Conservation (phyloP, 768 basidiomycete species). For the Tylopilus subfusipes region DNA sequence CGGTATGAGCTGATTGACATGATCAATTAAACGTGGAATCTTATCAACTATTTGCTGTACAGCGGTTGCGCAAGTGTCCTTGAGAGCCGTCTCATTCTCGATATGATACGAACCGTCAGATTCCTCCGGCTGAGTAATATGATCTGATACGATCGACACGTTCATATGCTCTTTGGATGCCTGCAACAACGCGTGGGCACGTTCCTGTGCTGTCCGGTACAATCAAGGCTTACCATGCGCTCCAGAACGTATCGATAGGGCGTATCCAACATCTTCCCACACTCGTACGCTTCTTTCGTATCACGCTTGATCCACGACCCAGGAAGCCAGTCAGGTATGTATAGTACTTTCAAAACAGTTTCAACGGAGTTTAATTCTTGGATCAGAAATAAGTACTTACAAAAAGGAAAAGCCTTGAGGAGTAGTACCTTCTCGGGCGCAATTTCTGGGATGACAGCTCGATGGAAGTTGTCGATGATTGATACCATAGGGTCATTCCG, state of each 20-base stretch:
- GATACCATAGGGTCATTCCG: background rate
- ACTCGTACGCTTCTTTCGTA: background rate
- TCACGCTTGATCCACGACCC: background rate
- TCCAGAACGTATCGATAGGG: too few relatives aligned
- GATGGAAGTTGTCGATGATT: background rate
- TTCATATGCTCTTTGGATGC: background rate
- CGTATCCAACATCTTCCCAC: too few relatives aligned
- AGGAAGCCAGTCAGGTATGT: background rate
- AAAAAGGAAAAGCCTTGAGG: background rate
- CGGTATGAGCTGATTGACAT: too few relatives aligned
- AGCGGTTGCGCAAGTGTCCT: background rate
- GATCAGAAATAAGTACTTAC: background rate
- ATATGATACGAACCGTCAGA: background rate
- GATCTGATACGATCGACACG: background rate
- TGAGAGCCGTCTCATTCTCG: background rate
- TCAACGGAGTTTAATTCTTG: background rate
- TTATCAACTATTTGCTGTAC: too few relatives aligned
- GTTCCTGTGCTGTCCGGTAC: background rate
- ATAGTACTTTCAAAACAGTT: background rate
- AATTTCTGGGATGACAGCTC: background rate
- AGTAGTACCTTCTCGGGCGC: background rate
- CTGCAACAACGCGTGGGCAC: background rate
- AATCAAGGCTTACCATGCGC: background rate
- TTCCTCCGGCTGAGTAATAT: background rate
- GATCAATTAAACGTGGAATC: too few relatives aligned